Base-by-base conservation (phyloP, 495 filamentous ascomycete genomes). In the Lasiosphaeria ovina region DNA sequence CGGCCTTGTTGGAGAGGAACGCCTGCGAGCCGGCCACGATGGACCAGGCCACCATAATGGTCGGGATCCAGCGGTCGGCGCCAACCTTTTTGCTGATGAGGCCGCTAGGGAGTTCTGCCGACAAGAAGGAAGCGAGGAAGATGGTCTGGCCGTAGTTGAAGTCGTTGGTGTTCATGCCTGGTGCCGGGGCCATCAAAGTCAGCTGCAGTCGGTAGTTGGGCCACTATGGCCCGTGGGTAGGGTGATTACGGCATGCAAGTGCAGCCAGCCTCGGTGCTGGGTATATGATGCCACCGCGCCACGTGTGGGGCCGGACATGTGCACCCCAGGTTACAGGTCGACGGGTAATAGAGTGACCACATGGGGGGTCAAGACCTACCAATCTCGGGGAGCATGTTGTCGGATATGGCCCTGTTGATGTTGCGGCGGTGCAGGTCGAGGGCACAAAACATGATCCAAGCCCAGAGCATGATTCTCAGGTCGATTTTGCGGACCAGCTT, bases 341-440 rank as follows among this genome's bases (percentile, higher is more conserved):
- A 24, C 24, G 24, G 24, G 24, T 24, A 24, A 24, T 24, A 24
- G 24, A 24, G 24, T 24, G 24, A 24, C 24, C 1, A 24, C 24
- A 24, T 24, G 24, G 24, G 24, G 24, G 24, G 24, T 24, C 24
- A 24, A n/a, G 24, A 48, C 16, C 0, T 47, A 57, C 54, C 54
- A 50, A 80, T 63, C 52, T 81, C 76, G 11, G 63, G 69, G 14
- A 92, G 75, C 76, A 92, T 81, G 67, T 87, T 87, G 69, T 92
- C 89, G 1, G 87, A 86, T 3, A 89, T 74, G 9, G 89, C 88
- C 63, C 91, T 84, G 31, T 80, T 72, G 42, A 92, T 81, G 69
- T 92, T 93, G 44, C 85, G 85, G 35, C 90, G 79, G 69, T 94
- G 89, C 10, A 92, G 76, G 62, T 94, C 87, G 3, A 94, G 78